Evolutionary conservation across 805 yeast species (phyloP), one percentile per base, ranked within the genome.

Genomic region (Blastobotrys chiropterorum): DNA sequence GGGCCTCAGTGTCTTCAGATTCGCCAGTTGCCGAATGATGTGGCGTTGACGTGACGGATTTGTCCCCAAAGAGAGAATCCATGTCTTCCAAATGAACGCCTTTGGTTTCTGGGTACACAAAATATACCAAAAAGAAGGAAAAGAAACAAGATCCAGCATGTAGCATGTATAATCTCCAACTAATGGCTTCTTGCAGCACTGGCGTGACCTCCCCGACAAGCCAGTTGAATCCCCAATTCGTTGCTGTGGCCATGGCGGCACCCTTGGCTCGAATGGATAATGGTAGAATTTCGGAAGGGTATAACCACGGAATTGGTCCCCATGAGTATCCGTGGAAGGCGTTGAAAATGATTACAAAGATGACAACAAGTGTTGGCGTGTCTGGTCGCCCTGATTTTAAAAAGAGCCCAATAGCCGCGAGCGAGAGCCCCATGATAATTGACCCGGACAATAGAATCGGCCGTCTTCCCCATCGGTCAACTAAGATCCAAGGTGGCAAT

Each of bases 221-320:
- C 73, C 89, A 90, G 69, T 90, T 90, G 72, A 88, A 90, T 4
- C 87, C 77, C 97, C 97, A 90, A 66, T 90, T 90, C 3, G 95
- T 80, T 1, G 96, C 96, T 1, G 97, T 90, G 0, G 95, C 85
- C 56, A 88, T 72, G 1, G 95, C 87, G 0, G 96, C 95, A 53
- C 96, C 96, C 60, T 89, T 86, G 2, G 96, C 88, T 50, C 97
- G 78, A 8, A 89, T 88, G 16, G 83, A 75, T 56, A 86, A 78
- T 0, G 97, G 97, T 50, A 90, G 77, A 47, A 90, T 88, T 69
- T 88, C 96, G 55, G 87, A 84, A 59, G 90, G 88, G 66, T 85
- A 82, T 42, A 85, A 69, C 97, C 97, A 89, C 11, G 95, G 95
- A 50, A 90, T 82, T 2, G 96, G 96, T 7, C 97, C 97, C 95